Percentiles rank a stretch among this genome's conserved stretches.
phyloP scores from a whole-genome alignment of 257 asterid species.

The Nicotiana noctiflora region DNA sequence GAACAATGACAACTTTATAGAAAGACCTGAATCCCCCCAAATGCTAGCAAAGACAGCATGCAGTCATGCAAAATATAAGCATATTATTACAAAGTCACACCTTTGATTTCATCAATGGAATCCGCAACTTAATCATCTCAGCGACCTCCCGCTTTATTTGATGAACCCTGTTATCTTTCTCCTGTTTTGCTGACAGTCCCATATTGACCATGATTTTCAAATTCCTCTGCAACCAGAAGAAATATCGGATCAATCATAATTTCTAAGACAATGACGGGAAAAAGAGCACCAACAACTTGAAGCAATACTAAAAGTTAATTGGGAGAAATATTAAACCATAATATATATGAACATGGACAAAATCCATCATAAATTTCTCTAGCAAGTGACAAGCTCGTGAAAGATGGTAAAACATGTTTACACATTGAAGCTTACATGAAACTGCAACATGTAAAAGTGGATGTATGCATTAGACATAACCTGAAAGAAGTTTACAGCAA shows the following conservation, averaged over 20 bases:
- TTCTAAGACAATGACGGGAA: neutral
- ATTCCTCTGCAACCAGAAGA: slow-evolving; percentile 58
- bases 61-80: neutral
- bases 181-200: slow-evolving; percentile 86
- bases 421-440: neutral
- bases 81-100: slow-evolving; percentile 30
- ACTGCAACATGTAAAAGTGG: neutral
- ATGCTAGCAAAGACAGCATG: neutral
- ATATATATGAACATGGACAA: neutral
- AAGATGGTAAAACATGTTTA: neutral
- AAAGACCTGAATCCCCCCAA: neutral
- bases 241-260: neutral
- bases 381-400: neutral
- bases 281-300: neutral
- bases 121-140: slow-evolving; percentile 69
- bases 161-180: slow-evolving; percentile 72
- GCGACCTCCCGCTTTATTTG: slow-evolving; percentile 83
- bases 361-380: neutral
- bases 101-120: slow-evolving; percentile 65
- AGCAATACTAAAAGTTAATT: neutral
- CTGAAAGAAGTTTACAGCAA: neutral
- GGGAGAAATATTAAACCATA: neutral
- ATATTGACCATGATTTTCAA: slow-evolving; percentile 67
- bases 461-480: neutral
- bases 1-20: slow-evolving; percentile 1